Base-by-base conservation (phyloP, 306 rosid genomes). In the barrel medic (Medicago truncatula) region DNA sequence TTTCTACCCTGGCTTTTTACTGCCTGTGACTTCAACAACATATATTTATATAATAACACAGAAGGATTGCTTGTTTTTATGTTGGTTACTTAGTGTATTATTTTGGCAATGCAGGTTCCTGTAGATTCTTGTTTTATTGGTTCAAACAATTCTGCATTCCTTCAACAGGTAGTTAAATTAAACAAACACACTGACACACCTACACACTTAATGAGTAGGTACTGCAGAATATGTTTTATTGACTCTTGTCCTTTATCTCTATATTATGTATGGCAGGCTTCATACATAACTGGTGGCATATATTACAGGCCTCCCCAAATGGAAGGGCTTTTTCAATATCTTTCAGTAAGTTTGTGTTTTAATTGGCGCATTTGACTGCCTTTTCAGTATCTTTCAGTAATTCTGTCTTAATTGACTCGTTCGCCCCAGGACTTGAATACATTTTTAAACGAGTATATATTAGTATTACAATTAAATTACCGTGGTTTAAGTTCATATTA, bases 91-190 rank as follows among this genome's bases (percentile, higher is more conserved):
- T 17, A 39, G 20, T 66, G 39, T 75, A 59, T 31, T 76, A 75
- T 78, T 70, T 54, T 79, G 9, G 9, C 75, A 18, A 18, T 79
- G 83, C 89, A 95, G 99, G 96, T 95, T 84, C 97, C 96, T 54
- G 87, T 92, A 78, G 99, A 95, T 80, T 90, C 97, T 50, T 95
- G 99, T 76, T 90, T 84, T 77, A 85, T 95, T 63, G 99, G 93
- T 53, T 76, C 90, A 3, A 86, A 74, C 80, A 95, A 95, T 83
- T 95, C 99, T 71, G 93, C 97, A 67, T 95, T 95, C 85, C 93
- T 95, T 76, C 97, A 95, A 90, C 99, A 95, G 99, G 99, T 95
- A 86, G 68, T 46, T 81, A 53, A 78, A 21, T 13, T 61, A 61
- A 34, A 41, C 52, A 44, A 3, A 23, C 36, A 52, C 20, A 39